These are phyloP conservation scores for Cladosporium sp. DNA, from an alignment of 2,329 filamentous ascomycete genomes.

Conservation along the genomic window DNA sequence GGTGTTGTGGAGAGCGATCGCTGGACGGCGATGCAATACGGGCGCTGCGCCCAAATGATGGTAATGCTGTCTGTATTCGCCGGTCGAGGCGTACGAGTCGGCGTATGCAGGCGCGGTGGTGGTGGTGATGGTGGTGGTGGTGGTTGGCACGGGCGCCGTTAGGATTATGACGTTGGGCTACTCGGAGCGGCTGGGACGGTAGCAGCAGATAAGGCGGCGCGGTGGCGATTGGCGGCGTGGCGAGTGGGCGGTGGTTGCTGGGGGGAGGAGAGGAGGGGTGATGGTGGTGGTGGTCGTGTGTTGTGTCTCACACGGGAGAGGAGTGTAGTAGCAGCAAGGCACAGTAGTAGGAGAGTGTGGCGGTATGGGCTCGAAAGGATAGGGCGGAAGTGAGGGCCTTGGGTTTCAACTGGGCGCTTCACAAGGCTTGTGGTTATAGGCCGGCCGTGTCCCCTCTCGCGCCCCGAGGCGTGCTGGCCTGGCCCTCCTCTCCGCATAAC, in stretches of 20 bases:
- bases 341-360: not conserved
- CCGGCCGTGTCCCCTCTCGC: not conserved
- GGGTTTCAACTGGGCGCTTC: not conserved
- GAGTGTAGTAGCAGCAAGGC: not conserved
- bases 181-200: not conserved
- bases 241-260: not conserved
- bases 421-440: not conserved
- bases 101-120: not conserved
- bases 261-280: not conserved
- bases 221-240: not conserved
- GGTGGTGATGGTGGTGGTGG: not conserved
- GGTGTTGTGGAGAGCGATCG: not conserved
- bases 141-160: constrained; percentile 13
- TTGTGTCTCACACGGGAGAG: constrained; percentile 1
- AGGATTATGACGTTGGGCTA: constrained; percentile 9
- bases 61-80: not conserved
- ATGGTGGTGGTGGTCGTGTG: not conserved
- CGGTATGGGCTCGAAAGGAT: not conserved
- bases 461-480: not conserved
- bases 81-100: constrained; percentile 1
- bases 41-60: not conserved
- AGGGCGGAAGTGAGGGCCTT: not conserved
- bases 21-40: constrained; percentile 4
- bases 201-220: not conserved
- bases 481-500: not conserved